Conservation (phyloP, 1,284 basidiomycete species). For the Rhodotorula mucilaginosa region DNA sequence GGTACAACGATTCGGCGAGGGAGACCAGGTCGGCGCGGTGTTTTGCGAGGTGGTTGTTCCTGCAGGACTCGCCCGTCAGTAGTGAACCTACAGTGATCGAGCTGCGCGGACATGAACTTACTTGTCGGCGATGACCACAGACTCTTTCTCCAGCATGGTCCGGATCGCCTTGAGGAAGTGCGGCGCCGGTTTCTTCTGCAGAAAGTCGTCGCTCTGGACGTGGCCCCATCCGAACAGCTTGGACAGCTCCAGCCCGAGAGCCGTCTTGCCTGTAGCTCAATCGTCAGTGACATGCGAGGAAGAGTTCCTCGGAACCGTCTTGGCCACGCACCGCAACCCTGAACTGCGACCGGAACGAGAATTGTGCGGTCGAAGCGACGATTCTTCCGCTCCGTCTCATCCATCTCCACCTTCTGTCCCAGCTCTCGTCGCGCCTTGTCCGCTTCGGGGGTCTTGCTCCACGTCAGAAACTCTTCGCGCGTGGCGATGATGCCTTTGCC, state of each 20-base stretch:
- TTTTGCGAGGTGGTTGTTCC: slow-evolving; percentile 80
- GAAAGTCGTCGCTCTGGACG: slow-evolving; percentile 88
- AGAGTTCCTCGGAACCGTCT: background rate
- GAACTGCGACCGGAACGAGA: slow-evolving; percentile 84
- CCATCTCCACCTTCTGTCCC: slow-evolving; percentile 33
- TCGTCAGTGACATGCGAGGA: background rate
- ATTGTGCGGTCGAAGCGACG: slow-evolving; percentile 50
- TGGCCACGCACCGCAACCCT: slow-evolving; percentile 74
- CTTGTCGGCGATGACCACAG: slow-evolving; percentile 89
- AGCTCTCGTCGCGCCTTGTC: slow-evolving; percentile 43
- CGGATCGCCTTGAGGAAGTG: slow-evolving; percentile 74
- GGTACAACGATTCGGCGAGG: slow-evolving; percentile 39
- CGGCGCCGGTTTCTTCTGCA: slow-evolving; percentile 71
- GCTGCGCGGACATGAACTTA: slow-evolving; percentile 48
- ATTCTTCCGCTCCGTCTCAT: slow-evolving; percentile 35
- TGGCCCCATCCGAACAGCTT: slow-evolving; percentile 80
- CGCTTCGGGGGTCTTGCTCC: slow-evolving; percentile 56
- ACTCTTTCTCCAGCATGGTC: slow-evolving; percentile 60
- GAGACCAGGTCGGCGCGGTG: slow-evolving; percentile 67
- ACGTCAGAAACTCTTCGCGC: slow-evolving; percentile 73
- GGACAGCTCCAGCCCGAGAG: slow-evolving; percentile 72
- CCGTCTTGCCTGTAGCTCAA: slow-evolving; percentile 72
- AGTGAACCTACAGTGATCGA: background rate
- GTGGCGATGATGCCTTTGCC: slow-evolving; percentile 81
- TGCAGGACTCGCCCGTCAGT: slow-evolving; percentile 45